Percentiles rank a stretch among this genome's conserved stretches.
Evolutionary conservation across 2,329 filamentous ascomycete genomes (phyloP).

Genomic region (Fusarium praegraminearum): DNA sequence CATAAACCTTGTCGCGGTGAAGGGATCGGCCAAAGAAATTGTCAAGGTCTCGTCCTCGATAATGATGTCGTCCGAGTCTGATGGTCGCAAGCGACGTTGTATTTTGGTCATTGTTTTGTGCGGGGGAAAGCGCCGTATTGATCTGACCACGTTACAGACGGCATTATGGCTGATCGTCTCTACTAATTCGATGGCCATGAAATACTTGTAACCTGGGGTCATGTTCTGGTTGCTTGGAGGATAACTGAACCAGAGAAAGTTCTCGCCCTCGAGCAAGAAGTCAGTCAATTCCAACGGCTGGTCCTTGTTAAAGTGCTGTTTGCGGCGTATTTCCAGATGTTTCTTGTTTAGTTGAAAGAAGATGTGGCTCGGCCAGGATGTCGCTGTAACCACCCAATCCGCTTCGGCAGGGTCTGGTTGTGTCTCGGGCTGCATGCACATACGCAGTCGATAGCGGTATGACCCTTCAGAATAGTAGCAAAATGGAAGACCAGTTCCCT

Average conservation of each 20-base stretch:
- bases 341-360: slow-evolving; percentile 76
- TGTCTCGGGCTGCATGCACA: slow-evolving; percentile 57
- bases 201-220: slow-evolving; percentile 55
- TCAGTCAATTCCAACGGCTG: slow-evolving; percentile 80
- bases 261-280: slow-evolving; percentile 67
- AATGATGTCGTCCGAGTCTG: slow-evolving; percentile 68
- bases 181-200: slow-evolving; percentile 78
- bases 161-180: slow-evolving; percentile 63
- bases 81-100: slow-evolving; percentile 57
- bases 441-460: slow-evolving; percentile 75
- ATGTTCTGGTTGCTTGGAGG: slow-evolving; percentile 46
- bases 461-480: slow-evolving; percentile 63
- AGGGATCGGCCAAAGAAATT: slow-evolving; percentile 75
- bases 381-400: slow-evolving; percentile 73
- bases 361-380: slow-evolving; percentile 76
- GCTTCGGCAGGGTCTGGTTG: slow-evolving; percentile 54
- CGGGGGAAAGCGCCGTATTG: slow-evolving; percentile 55
- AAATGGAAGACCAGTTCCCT: slow-evolving; percentile 51
- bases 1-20: slow-evolving; percentile 72
- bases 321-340: slow-evolving; percentile 70
- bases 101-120: slow-evolving; percentile 69
- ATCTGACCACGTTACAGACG: slow-evolving; percentile 56
- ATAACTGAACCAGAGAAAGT: slow-evolving; percentile 69
- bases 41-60: slow-evolving; percentile 67
- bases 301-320: slow-evolving; percentile 79